Evolutionary conservation across 805 yeast species (phyloP).

Genomic region (Cyberlindnera misumaiensis): DNA sequence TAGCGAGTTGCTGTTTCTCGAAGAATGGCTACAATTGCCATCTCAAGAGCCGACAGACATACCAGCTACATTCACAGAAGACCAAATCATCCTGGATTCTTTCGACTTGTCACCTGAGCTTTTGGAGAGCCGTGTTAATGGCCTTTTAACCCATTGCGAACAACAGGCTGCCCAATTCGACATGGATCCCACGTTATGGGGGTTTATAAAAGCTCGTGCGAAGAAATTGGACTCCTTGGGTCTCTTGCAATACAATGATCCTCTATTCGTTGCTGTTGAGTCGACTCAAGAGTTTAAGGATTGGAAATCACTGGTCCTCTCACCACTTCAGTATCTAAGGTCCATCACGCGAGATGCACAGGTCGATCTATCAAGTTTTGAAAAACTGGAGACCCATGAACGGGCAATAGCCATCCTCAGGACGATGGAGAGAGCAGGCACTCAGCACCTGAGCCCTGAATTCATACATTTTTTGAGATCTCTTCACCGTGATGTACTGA

Average conservation of each 20-base stretch:
- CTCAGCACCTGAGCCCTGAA: not conserved
- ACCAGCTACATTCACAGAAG: not conserved
- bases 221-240: constrained; percentile 3
- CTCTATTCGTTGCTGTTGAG: constrained; percentile 17
- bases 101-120: constrained; percentile 3
- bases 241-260: constrained; percentile 10
- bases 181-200: constrained; percentile 1
- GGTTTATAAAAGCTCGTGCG: constrained; percentile 8
- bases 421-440: not conserved
- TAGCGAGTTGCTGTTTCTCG: constrained; percentile 5
- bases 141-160: no score
- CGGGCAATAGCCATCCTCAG: not conserved
- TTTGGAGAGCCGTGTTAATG: constrained; percentile 3
- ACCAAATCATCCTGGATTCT: not conserved
- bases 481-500: not conserved
- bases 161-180: not conserved
- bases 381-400: not conserved
- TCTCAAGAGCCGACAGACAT: not conserved
- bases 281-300: constrained; percentile 3
- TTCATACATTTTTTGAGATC: not conserved
- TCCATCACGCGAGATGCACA: not conserved
- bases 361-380: not conserved
- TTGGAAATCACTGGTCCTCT: constrained; percentile 25
- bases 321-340: constrained; percentile 24
- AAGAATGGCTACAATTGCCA: constrained; percentile 1